Conservation (phyloP, 176 grass and related monocot species). For the Themeda triandra region DNA sequence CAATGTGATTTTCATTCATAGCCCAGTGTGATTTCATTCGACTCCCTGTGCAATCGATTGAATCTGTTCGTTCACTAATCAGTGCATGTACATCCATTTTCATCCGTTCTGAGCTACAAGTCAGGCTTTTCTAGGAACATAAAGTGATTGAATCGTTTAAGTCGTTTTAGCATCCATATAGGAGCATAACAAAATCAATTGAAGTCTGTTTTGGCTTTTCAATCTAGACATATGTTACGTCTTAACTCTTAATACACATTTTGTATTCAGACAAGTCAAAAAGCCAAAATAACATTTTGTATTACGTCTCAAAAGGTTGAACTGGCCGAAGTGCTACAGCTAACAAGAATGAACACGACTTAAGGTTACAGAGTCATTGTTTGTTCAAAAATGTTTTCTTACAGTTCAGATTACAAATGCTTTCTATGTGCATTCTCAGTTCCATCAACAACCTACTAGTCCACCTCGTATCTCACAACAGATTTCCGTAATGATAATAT, state of each 20-base stretch:
- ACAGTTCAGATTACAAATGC: neutral
- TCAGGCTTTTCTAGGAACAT: no score
- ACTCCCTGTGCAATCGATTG: neutral
- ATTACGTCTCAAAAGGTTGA: no score
- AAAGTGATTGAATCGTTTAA: no score
- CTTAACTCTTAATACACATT: neutral
- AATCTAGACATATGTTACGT: no score
- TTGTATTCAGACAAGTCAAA: neutral
- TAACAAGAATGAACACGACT: neutral
- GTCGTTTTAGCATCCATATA: no score
- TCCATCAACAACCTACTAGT: neutral
- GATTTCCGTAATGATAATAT: neutral
- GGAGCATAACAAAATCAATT: no score
- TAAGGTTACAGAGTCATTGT: neutral
- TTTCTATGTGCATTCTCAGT: slow-evolving; percentile 34
- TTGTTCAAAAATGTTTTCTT: slow-evolving; percentile 27
- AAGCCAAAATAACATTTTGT: no score
- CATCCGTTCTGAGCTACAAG: no score
- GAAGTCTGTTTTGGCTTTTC: no score
- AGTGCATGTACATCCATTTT: no score
- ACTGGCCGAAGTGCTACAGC: neutral
- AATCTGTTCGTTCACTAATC: neutral
- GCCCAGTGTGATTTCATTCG: neutral
- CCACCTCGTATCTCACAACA: neutral
- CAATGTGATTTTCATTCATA: neutral